Evolutionary conservation across 345 rosid species (phyloP), one percentile per base, ranked within the genome.

Genomic region (Sisymbrium irio): DNA sequence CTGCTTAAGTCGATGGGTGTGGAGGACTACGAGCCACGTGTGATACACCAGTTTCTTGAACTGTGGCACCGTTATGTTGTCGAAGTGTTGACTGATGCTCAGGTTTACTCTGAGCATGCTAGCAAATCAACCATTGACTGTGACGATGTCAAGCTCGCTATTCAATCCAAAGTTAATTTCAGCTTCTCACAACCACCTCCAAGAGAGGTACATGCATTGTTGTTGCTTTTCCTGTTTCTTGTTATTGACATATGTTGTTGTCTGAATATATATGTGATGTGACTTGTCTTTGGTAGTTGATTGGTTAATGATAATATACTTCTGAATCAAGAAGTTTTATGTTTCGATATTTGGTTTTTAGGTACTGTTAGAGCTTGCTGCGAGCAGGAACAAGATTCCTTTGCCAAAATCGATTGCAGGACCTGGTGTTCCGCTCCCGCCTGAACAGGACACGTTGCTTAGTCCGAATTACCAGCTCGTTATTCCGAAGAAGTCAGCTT

Each of bases 141-240:
- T 27, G 99, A 95, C 9, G 99, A 92, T 77, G 85, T 92, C 60
- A 92, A 90, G 82, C 97, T 92, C 6, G 96, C 99, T 9, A 85
- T 87, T 75, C 99, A 87, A 44, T 89, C 99, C 1, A 92, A 87
- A 87, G 92, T 87, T 56, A 91, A 88, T 70, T 88, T 85, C 83
- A 89, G 93, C 85, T 88, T 92, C 84, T 90, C 97, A 1, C 97
- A 95, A 45, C 97, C 99, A 33, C 97, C 97, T 6, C 91, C 97
- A 0, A 75, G 98, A 85, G 98, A 91, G 91, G 98, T 89, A 78
- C 6, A 41, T 17, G 25, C 35, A 19, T 33, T 7, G 19, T 47
- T 10, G 55, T 19, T 64, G 15, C 32, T 8, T 44, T 13, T 14
- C 9, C 9, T 47, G 28, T 12, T 37, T 46, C 3, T 3, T 7